phyloP scores from a whole-genome alignment of 345 rosid genomes.

The Euclidium syriacum region DNA sequence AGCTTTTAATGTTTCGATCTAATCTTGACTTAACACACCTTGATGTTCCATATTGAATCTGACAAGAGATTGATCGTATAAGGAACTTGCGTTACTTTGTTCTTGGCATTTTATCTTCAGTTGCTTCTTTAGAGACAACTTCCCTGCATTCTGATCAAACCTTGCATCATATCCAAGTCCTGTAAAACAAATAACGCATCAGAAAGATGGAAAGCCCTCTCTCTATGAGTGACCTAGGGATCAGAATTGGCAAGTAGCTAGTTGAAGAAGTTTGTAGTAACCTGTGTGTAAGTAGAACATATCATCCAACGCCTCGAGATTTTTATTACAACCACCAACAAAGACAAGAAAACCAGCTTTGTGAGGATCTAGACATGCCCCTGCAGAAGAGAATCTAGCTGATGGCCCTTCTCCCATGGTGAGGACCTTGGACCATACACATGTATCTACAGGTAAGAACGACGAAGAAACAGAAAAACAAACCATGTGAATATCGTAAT shows the following conservation, averaged over 20 bases:
- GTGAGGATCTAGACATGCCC: conserved; percentile 85
- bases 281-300: conserved; percentile 90
- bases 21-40: conserved; percentile 35
- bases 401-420: conserved; percentile 81
- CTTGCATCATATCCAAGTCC: conserved; percentile 47
- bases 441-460: conserved; percentile 51
- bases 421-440: conserved; percentile 69
- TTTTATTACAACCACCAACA: conserved; percentile 91
- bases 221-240: too few species aligned
- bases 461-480: not conserved
- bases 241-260: not conserved
- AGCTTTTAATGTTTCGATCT: not conserved
- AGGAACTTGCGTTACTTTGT: conserved; percentile 47
- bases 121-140: conserved; percentile 80
- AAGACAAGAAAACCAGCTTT: conserved; percentile 69
- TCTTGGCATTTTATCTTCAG: conserved; percentile 89
- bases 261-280: conserved; percentile 20
- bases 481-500: conserved; percentile 4
- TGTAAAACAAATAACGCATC: conserved; percentile 24
- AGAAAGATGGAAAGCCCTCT: conserved; percentile 8
- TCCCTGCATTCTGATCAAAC: conserved; percentile 58
- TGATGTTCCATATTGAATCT: conserved; percentile 38
- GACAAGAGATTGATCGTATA: conserved; percentile 48
- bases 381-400: conserved; percentile 90
- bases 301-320: conserved; percentile 93